Conservation (phyloP, 129 eudicot genomes). For the Pittosporum tobira region DNA sequence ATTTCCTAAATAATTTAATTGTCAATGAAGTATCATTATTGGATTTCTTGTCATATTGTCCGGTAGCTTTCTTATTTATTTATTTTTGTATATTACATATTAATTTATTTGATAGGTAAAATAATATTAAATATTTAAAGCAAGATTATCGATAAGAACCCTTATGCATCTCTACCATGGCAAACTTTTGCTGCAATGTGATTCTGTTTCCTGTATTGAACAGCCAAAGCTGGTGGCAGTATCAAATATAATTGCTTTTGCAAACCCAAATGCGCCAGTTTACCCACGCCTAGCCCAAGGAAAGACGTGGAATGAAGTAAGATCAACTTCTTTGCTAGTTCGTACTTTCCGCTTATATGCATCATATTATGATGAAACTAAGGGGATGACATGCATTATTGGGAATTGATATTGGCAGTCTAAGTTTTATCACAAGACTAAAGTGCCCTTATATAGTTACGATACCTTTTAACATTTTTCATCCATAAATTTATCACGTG, state of each 20-base stretch:
- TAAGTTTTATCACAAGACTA: neutral
- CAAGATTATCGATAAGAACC: neutral
- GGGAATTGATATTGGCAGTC: neutral
- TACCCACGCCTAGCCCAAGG: slow-evolving; percentile 98
- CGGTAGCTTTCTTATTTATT: neutral
- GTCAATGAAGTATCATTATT: neutral
- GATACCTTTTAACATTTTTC: too few relatives aligned
- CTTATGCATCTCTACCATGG: slow-evolving; percentile 9
- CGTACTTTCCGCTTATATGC: neutral
- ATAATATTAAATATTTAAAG: neutral
- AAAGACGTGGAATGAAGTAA: slow-evolving; percentile 86
- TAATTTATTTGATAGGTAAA: neutral
- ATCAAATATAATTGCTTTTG: slow-evolving; percentile 66
- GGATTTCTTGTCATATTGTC: neutral
- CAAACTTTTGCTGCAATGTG: slow-evolving; percentile 4
- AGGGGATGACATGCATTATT: neutral
- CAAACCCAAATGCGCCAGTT: slow-evolving; percentile 82
- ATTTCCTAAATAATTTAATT: neutral
- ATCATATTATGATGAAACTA: neutral
- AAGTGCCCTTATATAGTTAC: neutral
- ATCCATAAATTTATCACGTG: neutral
- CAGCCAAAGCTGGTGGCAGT: slow-evolving; percentile 85
- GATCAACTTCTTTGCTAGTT: slow-evolving; percentile 10
- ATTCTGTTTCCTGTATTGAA: neutral
- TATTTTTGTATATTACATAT: neutral